Percentiles rank a stretch among this genome's conserved stretches.
Evolutionary conservation across 192 early-diverging fungal species (phyloP).

Genomic region (Mortierella claussenii): DNA sequence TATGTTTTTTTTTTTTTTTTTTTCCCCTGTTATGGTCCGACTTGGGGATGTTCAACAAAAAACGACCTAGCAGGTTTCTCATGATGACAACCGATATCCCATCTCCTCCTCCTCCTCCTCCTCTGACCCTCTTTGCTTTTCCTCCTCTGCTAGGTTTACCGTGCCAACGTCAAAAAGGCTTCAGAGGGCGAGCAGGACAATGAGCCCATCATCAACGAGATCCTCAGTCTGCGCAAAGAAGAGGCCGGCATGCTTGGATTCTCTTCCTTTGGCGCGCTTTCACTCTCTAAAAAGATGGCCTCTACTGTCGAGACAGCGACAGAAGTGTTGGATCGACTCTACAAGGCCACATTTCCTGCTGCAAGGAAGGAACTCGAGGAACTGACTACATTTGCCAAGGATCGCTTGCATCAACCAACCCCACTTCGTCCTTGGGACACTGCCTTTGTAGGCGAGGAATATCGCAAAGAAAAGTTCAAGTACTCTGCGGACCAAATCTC

Average conservation of each 20-base stretch:
- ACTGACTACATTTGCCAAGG: slow-evolving; percentile 58
- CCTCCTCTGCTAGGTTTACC: slow-evolving; percentile 49
- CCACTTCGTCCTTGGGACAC: slow-evolving; percentile 66
- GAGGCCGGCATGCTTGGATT: slow-evolving; percentile 62
- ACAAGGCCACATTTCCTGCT: slow-evolving; percentile 53
- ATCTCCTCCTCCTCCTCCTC: too few relatives aligned
- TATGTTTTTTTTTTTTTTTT: slow-evolving; percentile 10
- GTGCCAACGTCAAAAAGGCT: slow-evolving; percentile 61
- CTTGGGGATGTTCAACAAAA: too few relatives aligned
- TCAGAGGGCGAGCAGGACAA: slow-evolving; percentile 62
- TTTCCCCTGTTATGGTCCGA: slow-evolving; percentile 4
- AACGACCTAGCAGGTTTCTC: too few relatives aligned
- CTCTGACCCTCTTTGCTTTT: too few relatives aligned
- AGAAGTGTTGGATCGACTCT: slow-evolving; percentile 57
- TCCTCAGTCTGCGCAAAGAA: slow-evolving; percentile 62
- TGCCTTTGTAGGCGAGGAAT: slow-evolving; percentile 60
- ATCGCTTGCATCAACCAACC: slow-evolving; percentile 31
- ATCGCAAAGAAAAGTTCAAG: slow-evolving; percentile 61
- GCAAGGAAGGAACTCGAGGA: slow-evolving; percentile 56
- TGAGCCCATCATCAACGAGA: slow-evolving; percentile 65
- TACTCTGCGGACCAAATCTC: slow-evolving; percentile 66
- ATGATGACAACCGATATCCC: too few relatives aligned
- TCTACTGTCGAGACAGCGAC: slow-evolving; percentile 52
- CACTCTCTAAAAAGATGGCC: slow-evolving; percentile 69
- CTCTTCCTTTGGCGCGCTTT: slow-evolving; percentile 59